Evolutionary conservation across 2,329 filamentous ascomycete species (phyloP).

Genomic region (Westerdykella ornata): DNA sequence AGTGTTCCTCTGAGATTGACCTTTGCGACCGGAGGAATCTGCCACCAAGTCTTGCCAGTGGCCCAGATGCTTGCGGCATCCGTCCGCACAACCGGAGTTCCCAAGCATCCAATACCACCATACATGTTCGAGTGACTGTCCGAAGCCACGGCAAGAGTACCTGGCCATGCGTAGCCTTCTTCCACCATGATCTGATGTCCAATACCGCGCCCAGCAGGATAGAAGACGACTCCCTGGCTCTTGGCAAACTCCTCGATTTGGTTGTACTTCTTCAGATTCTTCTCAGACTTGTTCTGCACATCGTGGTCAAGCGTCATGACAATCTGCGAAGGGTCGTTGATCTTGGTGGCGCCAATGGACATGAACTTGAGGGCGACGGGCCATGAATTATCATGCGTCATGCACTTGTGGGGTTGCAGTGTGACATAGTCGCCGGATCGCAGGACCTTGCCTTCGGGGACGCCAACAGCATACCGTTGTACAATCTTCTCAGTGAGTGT

Average conservation of each 20-base stretch:
- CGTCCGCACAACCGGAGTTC: conserved; percentile 76
- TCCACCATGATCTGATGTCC: conserved; percentile 92
- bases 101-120: conserved; percentile 68
- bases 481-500: conserved; percentile 92
- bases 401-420: conserved; percentile 63
- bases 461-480: conserved; percentile 69
- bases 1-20: conserved; percentile 70
- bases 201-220: conserved; percentile 70
- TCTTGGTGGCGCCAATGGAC: conserved; percentile 68
- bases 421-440: conserved; percentile 77
- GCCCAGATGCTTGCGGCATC: conserved; percentile 84
- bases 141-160: conserved; percentile 71
- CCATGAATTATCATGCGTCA: conserved; percentile 84
- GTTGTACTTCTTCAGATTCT: conserved; percentile 75
- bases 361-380: conserved; percentile 74
- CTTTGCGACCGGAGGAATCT: conserved; percentile 76
- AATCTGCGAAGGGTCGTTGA: conserved; percentile 65
- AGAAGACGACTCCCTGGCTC: conserved; percentile 71
- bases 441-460: conserved; percentile 68
- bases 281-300: conserved; percentile 72
- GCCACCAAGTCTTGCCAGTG: conserved; percentile 79
- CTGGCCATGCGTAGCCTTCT: conserved; percentile 77
- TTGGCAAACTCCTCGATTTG: conserved; percentile 77
- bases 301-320: conserved; percentile 85
- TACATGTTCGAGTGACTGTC: conserved; percentile 80